Evolutionary conservation across 2,329 filamentous ascomycete genomes (phyloP), one percentile per base, ranked within the genome.

Genomic region (Phaeosphaeriaceae sp.): DNA sequence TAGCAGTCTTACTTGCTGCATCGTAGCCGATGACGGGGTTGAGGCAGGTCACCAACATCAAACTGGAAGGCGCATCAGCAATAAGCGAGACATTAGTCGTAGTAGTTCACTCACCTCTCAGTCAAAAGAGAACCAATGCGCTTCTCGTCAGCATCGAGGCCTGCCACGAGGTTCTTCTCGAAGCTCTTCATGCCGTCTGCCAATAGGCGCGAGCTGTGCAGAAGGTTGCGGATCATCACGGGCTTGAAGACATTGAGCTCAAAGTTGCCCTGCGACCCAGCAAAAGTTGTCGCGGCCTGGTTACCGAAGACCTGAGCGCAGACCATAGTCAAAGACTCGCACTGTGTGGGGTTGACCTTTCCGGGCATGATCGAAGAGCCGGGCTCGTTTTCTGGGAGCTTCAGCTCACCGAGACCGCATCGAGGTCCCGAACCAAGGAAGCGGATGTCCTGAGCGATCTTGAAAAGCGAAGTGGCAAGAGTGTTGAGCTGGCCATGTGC

Each of bases 171-270:
- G 82, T 98, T 94, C 84, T 92, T 91, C 83, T 97, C 92, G 77
- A 99, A 98, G 65, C 92, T 96, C 73, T 86, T 87, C 93, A 98
- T 98, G 71, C 91, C 92, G 75, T 99, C 95, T 36, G 92, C 85
- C 56, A 99, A 83, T 61, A 99, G 88, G 65, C 94, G 88, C 56
- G 90, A 85, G 83, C 92, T 97, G 86, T 98, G 95, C 41, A 99
- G 86, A 66, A 98, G 84, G 83, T 98, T 98, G 80, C 91, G 87
- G 81, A 98, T 98, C 78, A 99, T 86, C 58, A 98, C 87, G 45
- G 95, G 95, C 86, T 98, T 98, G 88, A 97, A 99, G 55, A 98
- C 95, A 81, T 98, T 99, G 69, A 99, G 87, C 82, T 98, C 95
- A 72, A 99, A 99, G 83, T 98, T 96, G 67, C 95, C 95, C 83